Evolutionary conservation across 1,284 basidiomycete species (phyloP).

Genomic region (Ganoderma sinense): DNA sequence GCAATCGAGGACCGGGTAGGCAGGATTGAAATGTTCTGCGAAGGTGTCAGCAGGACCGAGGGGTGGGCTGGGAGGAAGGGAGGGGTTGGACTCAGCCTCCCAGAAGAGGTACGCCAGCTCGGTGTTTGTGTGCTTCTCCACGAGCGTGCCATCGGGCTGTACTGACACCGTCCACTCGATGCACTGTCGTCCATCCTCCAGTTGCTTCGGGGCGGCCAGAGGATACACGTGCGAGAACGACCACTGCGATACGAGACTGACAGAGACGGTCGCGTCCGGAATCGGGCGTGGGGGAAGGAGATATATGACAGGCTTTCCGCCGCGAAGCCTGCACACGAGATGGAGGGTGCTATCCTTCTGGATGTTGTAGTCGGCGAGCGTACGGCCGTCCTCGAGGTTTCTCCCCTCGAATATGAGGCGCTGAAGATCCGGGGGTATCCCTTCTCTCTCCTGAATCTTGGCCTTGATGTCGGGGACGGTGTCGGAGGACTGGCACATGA

Average conservation of each 20-base stretch:
- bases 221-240: slow-evolving; percentile 17
- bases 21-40: slow-evolving; percentile 13
- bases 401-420: background rate
- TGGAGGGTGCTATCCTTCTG: background rate
- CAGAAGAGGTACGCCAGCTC: slow-evolving; percentile 36
- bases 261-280: background rate
- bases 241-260: slow-evolving; percentile 14
- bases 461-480: background rate
- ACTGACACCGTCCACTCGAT: slow-evolving; percentile 30
- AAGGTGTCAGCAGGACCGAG: background rate
- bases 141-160: background rate
- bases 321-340: background rate
- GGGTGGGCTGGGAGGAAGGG: slow-evolving; percentile 4
- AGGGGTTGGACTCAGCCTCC: slow-evolving; percentile 34
- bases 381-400: background rate
- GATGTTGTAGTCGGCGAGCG: background rate
- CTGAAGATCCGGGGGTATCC: background rate
- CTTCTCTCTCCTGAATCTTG: background rate
- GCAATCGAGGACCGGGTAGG: background rate
- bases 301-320: slow-evolving; percentile 14
- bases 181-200: slow-evolving; percentile 8
- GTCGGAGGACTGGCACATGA: background rate
- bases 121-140: background rate
- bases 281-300: slow-evolving; percentile 8
- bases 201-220: background rate